Base-by-base conservation (phyloP, 768 basidiomycete genomes). In the Leccinum barrowsii region DNA sequence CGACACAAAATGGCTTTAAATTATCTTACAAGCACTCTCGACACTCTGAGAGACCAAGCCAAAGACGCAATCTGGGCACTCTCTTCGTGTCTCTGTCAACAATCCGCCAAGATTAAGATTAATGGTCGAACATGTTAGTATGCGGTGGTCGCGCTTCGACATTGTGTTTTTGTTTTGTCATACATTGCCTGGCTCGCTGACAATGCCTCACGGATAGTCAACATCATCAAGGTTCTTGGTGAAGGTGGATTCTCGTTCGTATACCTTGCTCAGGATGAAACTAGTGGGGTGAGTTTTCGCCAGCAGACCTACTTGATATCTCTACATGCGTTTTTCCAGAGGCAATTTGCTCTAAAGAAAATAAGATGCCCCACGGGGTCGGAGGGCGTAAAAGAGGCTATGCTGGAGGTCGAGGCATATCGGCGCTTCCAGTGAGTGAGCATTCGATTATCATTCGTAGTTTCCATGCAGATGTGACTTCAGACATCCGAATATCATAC, bases 201-300 rank as follows among this genome's bases (percentile, higher is more conserved):
- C 21, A 17, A 54, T 24, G 15, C 60, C 50, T 47, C 28, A 19
- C 7, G 37, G 52, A 11, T 65, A 92, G 90, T 94, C 75, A 88
- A 92, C 69, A 91, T 99, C 54, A 76, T 95, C 52, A 92, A 90
- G 59, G 86, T 98, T 11, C 84, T 99, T 8, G 97, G 97, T 28
- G 97, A 98, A 75, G 96, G 97, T 13, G 96, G 92, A 7, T 95
- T 94, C 78, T 92, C 90, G 30, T 95, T 93, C 66, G 92, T 94
- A 7, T 92, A 94, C 71, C 80, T 91, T 32, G 91, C 87, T 3
- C 90, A 92, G 71, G 92, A 94, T 72, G 90, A 92, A 65, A 79
- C 83, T 59, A 92, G 90, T 65, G 90, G 90, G 52, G 91, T 92
- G 68, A 65, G 87, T 76, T 37, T 22, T 59, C 15, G 15, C 22